Evolutionary conservation across 139 green algal species (phyloP).

Genomic region (Medakamo hakoo): DNA sequence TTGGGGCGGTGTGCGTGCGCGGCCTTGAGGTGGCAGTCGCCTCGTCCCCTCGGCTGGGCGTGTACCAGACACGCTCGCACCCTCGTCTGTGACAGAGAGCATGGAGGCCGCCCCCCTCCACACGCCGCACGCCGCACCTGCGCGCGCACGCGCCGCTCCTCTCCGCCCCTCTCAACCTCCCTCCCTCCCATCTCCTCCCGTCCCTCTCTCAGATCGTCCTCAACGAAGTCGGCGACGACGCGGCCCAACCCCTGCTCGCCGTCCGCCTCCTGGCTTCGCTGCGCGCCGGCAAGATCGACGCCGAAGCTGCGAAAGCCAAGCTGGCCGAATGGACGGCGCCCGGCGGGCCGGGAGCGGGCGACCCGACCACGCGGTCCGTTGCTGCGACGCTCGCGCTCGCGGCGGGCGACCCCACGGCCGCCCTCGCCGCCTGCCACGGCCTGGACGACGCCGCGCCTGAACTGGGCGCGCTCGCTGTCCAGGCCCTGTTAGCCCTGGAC

Average conservation of each 20-base stretch:
- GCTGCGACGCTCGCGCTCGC: slow-evolving; percentile 20
- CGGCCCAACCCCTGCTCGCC: slow-evolving; percentile 61
- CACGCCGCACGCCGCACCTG: not conserved
- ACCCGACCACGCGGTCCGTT: slow-evolving; percentile 53
- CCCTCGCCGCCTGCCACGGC: not conserved
- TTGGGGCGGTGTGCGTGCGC: too few relatives aligned
- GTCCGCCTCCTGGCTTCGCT: slow-evolving; percentile 73
- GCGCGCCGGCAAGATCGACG: slow-evolving; percentile 43
- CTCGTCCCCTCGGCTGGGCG: too few relatives aligned
- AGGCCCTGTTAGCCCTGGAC: slow-evolving; percentile 82
- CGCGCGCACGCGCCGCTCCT: not conserved
- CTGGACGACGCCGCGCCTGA: not conserved
- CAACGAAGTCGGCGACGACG: slow-evolving; percentile 57
- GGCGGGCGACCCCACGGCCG: not conserved
- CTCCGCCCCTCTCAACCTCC: not conserved
- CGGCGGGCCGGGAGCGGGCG: slow-evolving; percentile 38
- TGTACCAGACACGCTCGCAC: too few relatives aligned
- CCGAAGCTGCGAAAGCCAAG: slow-evolving; percentile 45
- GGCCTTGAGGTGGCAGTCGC: too few relatives aligned
- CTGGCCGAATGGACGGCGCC: slow-evolving; percentile 56
- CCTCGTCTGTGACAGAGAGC: not conserved
- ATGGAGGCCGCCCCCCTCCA: not conserved
- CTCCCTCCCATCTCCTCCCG: not conserved
- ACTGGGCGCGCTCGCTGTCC: slow-evolving; percentile 53
- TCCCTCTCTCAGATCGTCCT: slow-evolving; percentile 66